Conservation (phyloP, 2,329 filamentous ascomycete genomes). For the Cladophialophora carrionii region DNA sequence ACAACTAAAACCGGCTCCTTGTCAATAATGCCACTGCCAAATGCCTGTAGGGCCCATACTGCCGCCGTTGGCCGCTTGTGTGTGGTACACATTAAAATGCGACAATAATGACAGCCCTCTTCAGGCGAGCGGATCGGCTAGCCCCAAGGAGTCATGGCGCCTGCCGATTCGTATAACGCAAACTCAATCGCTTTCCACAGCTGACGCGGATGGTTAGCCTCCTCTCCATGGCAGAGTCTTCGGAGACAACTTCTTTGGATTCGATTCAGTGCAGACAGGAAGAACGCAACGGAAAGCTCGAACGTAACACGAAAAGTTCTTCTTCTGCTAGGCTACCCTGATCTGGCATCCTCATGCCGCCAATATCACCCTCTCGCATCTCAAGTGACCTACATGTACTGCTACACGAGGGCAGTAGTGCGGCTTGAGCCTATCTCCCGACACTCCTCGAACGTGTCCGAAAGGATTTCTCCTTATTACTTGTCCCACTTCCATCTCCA, state of each 20-base stretch:
- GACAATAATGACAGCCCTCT: background rate
- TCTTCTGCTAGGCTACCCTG: constrained; percentile 26
- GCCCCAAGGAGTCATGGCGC: background rate
- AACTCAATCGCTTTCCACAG: background rate
- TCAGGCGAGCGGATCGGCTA: background rate
- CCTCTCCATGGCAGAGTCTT: background rate
- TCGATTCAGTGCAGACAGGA: background rate
- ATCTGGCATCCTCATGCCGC: constrained; percentile 14
- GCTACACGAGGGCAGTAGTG: constrained; percentile 24
- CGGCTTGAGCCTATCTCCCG: constrained; percentile 5
- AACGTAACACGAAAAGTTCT: constrained; percentile 19
- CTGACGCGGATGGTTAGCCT: background rate
- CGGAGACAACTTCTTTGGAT: background rate
- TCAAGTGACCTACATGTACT: constrained; percentile 16
- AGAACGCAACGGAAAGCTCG: background rate
- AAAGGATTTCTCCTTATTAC: background rate
- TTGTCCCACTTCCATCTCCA: constrained; percentile 8
- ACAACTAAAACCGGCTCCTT: background rate
- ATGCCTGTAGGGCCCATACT: background rate
- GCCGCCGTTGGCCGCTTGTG: background rate
- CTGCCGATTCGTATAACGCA: background rate
- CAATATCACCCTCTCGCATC: constrained; percentile 7
- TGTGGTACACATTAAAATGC: background rate
- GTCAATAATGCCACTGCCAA: background rate
- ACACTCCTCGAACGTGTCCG: background rate